Evolutionary conservation across 2,329 filamentous ascomycete species (phyloP).

Genomic region (Scedosporium minutisporum): DNA sequence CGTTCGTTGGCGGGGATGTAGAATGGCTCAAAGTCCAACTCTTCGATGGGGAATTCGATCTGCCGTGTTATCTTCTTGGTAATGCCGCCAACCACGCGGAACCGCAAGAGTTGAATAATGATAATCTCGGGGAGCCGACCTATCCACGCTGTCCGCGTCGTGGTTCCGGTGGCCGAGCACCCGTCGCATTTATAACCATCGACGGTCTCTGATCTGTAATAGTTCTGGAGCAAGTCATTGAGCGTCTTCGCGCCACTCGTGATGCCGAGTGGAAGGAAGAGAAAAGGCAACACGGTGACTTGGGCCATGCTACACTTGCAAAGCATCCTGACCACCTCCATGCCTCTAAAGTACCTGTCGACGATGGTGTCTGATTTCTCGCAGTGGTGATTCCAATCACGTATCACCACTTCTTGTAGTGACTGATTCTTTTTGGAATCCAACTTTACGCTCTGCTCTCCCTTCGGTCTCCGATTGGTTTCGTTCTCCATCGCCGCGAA

Average conservation of each 20-base stretch:
- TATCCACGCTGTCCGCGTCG: slow-evolving; percentile 62
- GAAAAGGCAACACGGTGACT: slow-evolving; percentile 34
- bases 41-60: slow-evolving; percentile 33
- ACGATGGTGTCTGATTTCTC: slow-evolving; percentile 66
- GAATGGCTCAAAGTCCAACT: slow-evolving; percentile 59
- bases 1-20: slow-evolving; percentile 28
- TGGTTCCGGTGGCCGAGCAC: slow-evolving; percentile 59
- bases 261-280: slow-evolving; percentile 43
- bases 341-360: slow-evolving; percentile 68
- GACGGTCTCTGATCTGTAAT: slow-evolving; percentile 60
- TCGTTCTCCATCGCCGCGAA: slow-evolving; percentile 78
- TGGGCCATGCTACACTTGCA: slow-evolving; percentile 48
- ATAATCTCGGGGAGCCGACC: slow-evolving; percentile 72
- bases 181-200: slow-evolving; percentile 64
- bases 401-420: slow-evolving; percentile 13
- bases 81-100: slow-evolving; percentile 27
- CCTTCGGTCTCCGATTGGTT: slow-evolving; percentile 46
- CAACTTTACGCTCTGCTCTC: slow-evolving; percentile 11
- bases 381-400: slow-evolving; percentile 65
- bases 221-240: slow-evolving; percentile 32
- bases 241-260: background rate
- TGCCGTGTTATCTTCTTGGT: slow-evolving; percentile 32
- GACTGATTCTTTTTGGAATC: slow-evolving; percentile 6
- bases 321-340: slow-evolving; percentile 62
- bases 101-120: slow-evolving; percentile 64